These are phyloP conservation scores for Penicillium brasilianum DNA, from an alignment of 2,329 filamentous ascomycete genomes.

Conservation along the genomic window DNA sequence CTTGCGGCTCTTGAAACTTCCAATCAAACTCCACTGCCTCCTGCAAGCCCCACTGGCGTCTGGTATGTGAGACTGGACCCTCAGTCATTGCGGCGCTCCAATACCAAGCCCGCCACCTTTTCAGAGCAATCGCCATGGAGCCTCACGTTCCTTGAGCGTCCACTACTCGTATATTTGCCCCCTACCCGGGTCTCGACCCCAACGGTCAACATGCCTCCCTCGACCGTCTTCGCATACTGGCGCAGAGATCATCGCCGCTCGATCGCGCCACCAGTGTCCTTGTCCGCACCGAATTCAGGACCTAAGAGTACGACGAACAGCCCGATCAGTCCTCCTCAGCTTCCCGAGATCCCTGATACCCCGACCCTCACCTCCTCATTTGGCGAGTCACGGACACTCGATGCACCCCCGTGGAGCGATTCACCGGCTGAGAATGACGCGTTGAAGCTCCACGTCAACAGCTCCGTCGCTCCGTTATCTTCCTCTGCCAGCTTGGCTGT, in stretches of 20 bases:
- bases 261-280: conserved; percentile 36
- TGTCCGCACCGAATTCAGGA: conserved; percentile 29
- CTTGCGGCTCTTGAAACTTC: not conserved
- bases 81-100: conserved; percentile 17
- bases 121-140: conserved; percentile 26
- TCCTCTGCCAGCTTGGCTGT: conserved; percentile 38
- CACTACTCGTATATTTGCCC: conserved; percentile 18
- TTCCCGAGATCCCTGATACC: conserved; percentile 40
- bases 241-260: conserved; percentile 47
- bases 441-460: conserved; percentile 30
- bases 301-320: conserved; percentile 27
- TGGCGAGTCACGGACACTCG: conserved; percentile 30
- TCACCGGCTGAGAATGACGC: conserved; percentile 33
- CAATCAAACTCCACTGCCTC: conserved; percentile 11
- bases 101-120: conserved; percentile 16
- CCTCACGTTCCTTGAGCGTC: conserved; percentile 17
- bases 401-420: conserved; percentile 30
- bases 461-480: conserved; percentile 34
- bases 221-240: conserved; percentile 48
- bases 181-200: conserved; percentile 22
- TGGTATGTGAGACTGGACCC: conserved; percentile 28
- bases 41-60: conserved; percentile 24
- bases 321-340: conserved; percentile 38
- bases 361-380: conserved; percentile 36
- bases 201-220: conserved; percentile 39